phyloP scores from a whole-genome alignment of 129 eudicot species.

The Chrysanthemum makinoi region DNA sequence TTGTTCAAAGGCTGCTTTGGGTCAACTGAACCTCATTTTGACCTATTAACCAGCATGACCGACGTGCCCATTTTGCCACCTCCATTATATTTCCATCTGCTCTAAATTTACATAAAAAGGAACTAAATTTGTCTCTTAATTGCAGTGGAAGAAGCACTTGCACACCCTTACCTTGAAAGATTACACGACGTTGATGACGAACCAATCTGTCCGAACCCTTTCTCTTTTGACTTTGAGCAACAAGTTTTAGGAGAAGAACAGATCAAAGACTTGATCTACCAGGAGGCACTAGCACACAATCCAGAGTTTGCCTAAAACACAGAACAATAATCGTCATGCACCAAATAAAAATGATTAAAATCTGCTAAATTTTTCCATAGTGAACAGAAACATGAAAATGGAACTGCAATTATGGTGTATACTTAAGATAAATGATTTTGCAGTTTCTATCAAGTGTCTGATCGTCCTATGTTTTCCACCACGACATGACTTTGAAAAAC shows the following conservation, averaged over 20 bases:
- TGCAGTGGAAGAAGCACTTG: slow-evolving; percentile 84
- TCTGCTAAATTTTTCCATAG: slow-evolving; percentile 3
- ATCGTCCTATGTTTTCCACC: slow-evolving; percentile 15
- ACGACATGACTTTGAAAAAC: neutral
- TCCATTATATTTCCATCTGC: neutral
- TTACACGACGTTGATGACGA: slow-evolving; percentile 84
- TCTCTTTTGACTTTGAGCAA: slow-evolving; percentile 87
- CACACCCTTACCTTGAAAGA: slow-evolving; percentile 77
- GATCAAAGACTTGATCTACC: slow-evolving; percentile 87
- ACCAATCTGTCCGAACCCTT: slow-evolving; percentile 66
- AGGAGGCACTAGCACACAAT: slow-evolving; percentile 69
- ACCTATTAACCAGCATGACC: too few species aligned
- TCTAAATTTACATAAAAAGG: neutral
- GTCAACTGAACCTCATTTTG: neutral
- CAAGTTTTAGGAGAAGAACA: slow-evolving; percentile 75
- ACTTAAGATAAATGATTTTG: slow-evolving; percentile 17
- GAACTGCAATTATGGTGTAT: slow-evolving; percentile 27
- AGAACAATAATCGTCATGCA: neutral
- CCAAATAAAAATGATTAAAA: neutral
- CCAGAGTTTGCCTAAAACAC: slow-evolving; percentile 43
- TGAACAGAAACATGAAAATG: slow-evolving; percentile 17
- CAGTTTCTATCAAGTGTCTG: slow-evolving; percentile 18
- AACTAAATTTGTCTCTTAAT: slow-evolving; percentile 10
- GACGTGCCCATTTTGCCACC: neutral
- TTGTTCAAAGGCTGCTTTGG: too few species aligned